Base-by-base conservation (phyloP, 371 early-diverging fungal species). In the Nematocida ironsii region DNA sequence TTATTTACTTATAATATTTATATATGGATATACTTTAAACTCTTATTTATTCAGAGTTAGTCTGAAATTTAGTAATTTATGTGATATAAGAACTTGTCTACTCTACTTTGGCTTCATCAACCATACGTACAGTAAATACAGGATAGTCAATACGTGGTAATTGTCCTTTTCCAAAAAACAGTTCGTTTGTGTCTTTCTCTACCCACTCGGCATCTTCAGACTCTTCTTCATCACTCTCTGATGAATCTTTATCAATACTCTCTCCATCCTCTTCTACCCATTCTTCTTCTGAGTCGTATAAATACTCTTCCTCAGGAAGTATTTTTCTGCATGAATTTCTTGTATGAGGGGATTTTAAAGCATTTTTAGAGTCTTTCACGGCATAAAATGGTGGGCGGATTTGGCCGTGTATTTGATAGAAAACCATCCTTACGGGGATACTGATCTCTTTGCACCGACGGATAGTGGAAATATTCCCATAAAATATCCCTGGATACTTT, bases 261-360 rank as follows among this genome's bases (percentile, higher is more conserved):
- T 78, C 80, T 9, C 80, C 80, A 39, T 78, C 80, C 18, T 69
- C 80, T 78, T 78, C 80, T 23, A 78, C 39, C 80, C 80, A 78
- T 42, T 78, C 80, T 52, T 78, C 80, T 33, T 78, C 80, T 62
- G 80, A 78, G 62, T 78, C 67, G 57, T 78, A 78, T n/a, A 57
- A 7, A 60, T 78, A 78, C 47, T 78, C 80, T 44, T 78, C 80
- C 23, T 25, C 52, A 13, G 23, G 48, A 6, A 78, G 62, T 20
- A 78, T 71, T 60, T 70, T 78, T 20, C 40, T 5, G 5, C 33
- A 18, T 0, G 70, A n/a, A 25, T 55, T 70, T 42, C 44, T 50
- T 7, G 60, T 56, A 7, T 47, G 39, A 1, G 2, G 0, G 18
- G 25, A 6, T 0, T 48, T 27, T 39, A 47, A n/a, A 9, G 18